These are phyloP conservation scores for Kazachstania psychrophila DNA, from an alignment of 805 yeast species.

Conservation along the genomic window DNA sequence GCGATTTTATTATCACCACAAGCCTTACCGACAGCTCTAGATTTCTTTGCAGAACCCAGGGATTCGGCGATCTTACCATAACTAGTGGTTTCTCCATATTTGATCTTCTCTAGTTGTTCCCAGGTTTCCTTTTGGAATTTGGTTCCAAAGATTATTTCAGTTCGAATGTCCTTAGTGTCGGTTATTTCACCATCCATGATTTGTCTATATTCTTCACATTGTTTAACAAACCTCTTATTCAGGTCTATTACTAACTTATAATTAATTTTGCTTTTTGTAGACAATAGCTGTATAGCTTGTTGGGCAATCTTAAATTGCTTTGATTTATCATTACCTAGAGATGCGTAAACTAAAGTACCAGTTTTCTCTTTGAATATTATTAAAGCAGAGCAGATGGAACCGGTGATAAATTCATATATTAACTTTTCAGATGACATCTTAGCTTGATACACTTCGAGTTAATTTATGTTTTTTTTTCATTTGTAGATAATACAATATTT, in stretches of 20 bases:
- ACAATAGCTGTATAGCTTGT: conserved; percentile 7
- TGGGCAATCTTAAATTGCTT: conserved; percentile 7
- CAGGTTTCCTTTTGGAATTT: conserved; percentile 33
- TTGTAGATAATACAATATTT: not conserved
- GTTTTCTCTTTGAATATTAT: conserved; percentile 9
- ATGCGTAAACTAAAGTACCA: conserved; percentile 12
- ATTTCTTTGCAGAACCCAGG: conserved; percentile 24
- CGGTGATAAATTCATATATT: conserved; percentile 11
- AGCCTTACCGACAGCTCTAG: conserved; percentile 36
- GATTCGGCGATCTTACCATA: conserved; percentile 30
- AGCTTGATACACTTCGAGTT: not conserved
- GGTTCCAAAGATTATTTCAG: conserved; percentile 33
- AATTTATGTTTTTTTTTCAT: not conserved
- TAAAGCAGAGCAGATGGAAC: conserved; percentile 9
- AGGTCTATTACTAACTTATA: not conserved
- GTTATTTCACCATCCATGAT: not conserved
- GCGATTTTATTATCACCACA: conserved; percentile 35
- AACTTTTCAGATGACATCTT: conserved; percentile 4
- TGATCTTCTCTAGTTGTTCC: conserved; percentile 26
- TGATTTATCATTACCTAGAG: conserved; percentile 13
- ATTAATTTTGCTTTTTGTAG: not conserved
- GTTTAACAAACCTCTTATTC: not conserved
- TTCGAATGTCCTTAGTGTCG: conserved; percentile 5
- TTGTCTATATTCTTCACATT: not conserved
- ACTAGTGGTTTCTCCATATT: conserved; percentile 26